Evolutionary conservation across 352 stramenopile genomes (phyloP), one percentile per base, ranked within the genome.

Genomic region (Globisporangium rhizosaccharum): DNA sequence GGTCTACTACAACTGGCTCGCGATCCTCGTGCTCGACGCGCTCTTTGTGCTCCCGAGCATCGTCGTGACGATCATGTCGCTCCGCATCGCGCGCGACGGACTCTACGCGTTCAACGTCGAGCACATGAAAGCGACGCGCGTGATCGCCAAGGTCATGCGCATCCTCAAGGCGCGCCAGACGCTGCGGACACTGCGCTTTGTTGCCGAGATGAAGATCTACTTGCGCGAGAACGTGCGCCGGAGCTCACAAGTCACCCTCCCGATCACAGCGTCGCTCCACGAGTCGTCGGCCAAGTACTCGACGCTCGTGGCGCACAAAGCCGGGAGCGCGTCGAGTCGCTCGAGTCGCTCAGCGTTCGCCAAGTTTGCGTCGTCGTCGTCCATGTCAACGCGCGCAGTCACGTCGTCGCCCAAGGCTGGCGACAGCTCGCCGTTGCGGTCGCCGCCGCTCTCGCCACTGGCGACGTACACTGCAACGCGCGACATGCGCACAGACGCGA

Each of bases 201-300:
- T 91, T 3, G 81, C 81, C 9, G 81, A 91, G 59, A 88, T 89
- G 76, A 91, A 91, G 64, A 76, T 91, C 26, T 86, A 91, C 50
- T 62, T 91, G 25, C 67, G 62, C 8, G 81, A 88, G 61, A 83
- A 69, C 37, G 73, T 74, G 28, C 71, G 66, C n/a, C 71, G 62
- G 14, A 26, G n/a, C 18, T 68, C 65, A 14, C 39, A 63, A 3
- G 17, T 51, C 6, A 41, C 52, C 17, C 51, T 74, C n/a, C 70
- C 70, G 28, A 77, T 75, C 61, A 75, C 67, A 0, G 70, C 70
- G n/a, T 63, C 66, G 17, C 67, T 77, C 17, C 70, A 72, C 45
- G 57, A 72, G 42, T 62, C 70, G 6, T 75, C 66, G 18, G 57
- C 70, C 33, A 66, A 66, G 55, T 77, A 63, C 52, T 66, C 67